Evolutionary conservation across 306 rosid genomes (phyloP).

Genomic region (Hippophae rhamnoides): DNA sequence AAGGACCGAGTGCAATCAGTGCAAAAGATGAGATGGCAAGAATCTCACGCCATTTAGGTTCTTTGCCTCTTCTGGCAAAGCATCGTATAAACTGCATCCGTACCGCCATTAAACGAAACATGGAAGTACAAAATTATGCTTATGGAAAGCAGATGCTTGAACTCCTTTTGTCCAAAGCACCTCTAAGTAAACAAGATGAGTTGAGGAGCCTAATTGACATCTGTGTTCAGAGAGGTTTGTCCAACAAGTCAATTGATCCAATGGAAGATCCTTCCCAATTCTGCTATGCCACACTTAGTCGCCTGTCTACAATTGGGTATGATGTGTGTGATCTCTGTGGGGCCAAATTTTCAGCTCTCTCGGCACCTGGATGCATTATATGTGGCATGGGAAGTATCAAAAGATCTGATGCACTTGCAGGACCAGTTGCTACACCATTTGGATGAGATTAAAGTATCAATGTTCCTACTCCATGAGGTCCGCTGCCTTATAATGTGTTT

Average conservation of each 20-base stretch:
- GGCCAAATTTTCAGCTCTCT: conserved; percentile 80
- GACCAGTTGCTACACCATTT: conserved; percentile 87
- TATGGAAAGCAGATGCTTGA: conserved; percentile 94
- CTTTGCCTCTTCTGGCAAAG: conserved; percentile 89
- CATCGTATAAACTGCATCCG: conserved; percentile 95
- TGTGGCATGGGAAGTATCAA: conserved; percentile 97
- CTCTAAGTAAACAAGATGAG: conserved; percentile 84
- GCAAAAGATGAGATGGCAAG: conserved; percentile 99
- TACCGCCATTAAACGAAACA: conserved; percentile 89
- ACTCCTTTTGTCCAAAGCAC: conserved; percentile 84
- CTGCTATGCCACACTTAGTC: conserved; percentile 88
- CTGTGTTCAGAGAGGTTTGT: conserved; percentile 86
- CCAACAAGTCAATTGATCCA: conserved; percentile 88
- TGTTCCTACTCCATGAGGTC: not conserved
- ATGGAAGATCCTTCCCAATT: conserved; percentile 92
- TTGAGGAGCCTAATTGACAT: conserved; percentile 72
- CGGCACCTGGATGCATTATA: conserved; percentile 78
- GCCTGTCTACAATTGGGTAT: conserved; percentile 87
- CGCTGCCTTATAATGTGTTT: conserved; percentile 1
- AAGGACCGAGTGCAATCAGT: conserved; percentile 83
- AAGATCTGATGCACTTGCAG: conserved; percentile 80
- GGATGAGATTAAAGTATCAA: conserved; percentile 37
- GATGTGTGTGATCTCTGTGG: conserved; percentile 99
- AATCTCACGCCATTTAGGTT: conserved; percentile 90
- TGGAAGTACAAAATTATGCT: conserved; percentile 89